Base-by-base conservation (phyloP, 352 stramenopile genomes). In the Globisporangium acanthophoron region DNA sequence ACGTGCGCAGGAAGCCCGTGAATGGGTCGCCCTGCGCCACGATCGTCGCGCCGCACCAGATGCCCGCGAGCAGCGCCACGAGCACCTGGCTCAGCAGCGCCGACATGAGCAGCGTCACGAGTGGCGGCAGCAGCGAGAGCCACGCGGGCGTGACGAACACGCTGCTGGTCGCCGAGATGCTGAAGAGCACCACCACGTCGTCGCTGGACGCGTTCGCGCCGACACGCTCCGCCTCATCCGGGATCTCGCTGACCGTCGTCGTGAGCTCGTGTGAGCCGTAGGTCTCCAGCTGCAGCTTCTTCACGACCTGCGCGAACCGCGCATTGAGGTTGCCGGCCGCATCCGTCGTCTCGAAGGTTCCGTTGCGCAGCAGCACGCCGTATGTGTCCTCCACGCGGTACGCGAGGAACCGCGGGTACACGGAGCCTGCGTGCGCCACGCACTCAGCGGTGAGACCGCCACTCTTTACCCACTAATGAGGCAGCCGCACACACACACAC, bases 1-100 rank as follows among this genome's bases (percentile, higher is more conserved):
- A 91, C 5, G 85, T 91, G 44, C 81, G 81, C 53, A 94, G 59
- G 60, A 96, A 94, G 12, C 76, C 85, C 29, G 67, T 70, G 31
- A 94, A 73, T 35, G 74, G 74, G 66, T 96, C 80, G 56, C 85
- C 85, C 46, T 85, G 74, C 59, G 71, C 83, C 18, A 93, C 80
- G 65, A 91, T 96, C 40, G 73, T 91, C 20, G 87, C 83, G 44
- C 88, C 88, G 49, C 85, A 85, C 87, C 88, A 97, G 62, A 97
- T 88, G 29, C 88, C 88, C 5, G 79, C 73, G 44, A 96, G 74
- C 27, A 97, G 67, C 12, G 85, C 80, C 24, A 94, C 70, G 9
- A 92, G 73, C 50, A 97, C 88, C 62, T 96, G 79, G 16, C 77
- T 82, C 40, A 91, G 61, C 57, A 78, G 58, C 33, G 80, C 81